Conservation (phyloP, 371 early-diverging fungal species). For the Mucor circinelloides region DNA sequence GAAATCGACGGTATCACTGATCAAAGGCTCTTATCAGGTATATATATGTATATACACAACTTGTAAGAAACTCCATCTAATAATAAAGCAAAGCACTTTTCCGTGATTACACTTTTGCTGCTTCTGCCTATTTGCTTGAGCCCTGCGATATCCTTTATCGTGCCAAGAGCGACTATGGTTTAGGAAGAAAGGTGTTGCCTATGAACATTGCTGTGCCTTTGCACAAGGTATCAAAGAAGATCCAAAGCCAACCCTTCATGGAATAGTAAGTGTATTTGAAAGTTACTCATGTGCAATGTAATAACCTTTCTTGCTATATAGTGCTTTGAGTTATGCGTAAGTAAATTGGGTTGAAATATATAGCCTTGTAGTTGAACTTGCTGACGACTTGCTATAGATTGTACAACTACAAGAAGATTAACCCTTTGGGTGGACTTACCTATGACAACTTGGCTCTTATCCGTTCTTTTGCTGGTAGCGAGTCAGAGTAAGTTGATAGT, state of each 20-base stretch:
- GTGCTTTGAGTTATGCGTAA: constrained; percentile 49
- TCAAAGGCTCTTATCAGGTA: constrained; percentile 70
- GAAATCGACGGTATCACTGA: constrained; percentile 74
- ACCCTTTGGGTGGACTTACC: constrained; percentile 54
- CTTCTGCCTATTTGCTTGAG: constrained; percentile 85
- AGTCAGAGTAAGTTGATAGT: constrained; percentile 69
- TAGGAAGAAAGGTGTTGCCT: constrained; percentile 77
- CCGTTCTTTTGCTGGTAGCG: constrained; percentile 74
- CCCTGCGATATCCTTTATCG: constrained; percentile 83
- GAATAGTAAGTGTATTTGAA: constrained; percentile 70
- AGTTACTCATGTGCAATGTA: not conserved
- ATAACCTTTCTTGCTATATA: constrained; percentile 8
- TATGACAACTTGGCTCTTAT: constrained; percentile 79
- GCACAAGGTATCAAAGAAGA: constrained; percentile 67
- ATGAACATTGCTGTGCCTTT: constrained; percentile 82
- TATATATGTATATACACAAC: not conserved
- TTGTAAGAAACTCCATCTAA: not conserved
- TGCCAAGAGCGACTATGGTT: constrained; percentile 72
- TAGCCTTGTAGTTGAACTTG: not conserved
- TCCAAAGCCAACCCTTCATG: constrained; percentile 84
- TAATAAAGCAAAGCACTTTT: constrained; percentile 61
- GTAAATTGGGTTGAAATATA: not conserved
- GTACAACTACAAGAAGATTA: constrained; percentile 80
- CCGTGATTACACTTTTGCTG: constrained; percentile 86
- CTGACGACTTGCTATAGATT: constrained; percentile 42